Conservation (phyloP, 345 rosid genomes). For the Eucalyptus melliodora region DNA sequence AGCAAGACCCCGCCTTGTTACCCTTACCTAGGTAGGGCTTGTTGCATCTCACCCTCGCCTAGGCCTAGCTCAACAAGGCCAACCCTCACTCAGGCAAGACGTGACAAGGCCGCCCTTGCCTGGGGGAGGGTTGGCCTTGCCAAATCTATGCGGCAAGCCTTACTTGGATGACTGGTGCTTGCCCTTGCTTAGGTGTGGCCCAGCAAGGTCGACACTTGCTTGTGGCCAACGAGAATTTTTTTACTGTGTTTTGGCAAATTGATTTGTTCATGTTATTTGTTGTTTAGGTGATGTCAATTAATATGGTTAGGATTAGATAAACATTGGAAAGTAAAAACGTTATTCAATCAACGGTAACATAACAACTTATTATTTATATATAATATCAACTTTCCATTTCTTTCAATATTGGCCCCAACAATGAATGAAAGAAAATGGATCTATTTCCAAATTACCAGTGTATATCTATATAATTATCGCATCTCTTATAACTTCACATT, state of each 20-base stretch:
- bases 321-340: neutral
- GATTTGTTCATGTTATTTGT: neutral
- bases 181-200: too few species aligned
- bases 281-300: neutral
- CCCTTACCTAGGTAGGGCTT: too few species aligned
- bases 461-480: neutral
- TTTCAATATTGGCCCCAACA: neutral
- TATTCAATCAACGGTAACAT: neutral
- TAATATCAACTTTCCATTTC: neutral
- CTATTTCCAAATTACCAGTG: neutral
- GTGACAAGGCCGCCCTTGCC: accelerated
- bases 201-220: accelerated
- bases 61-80: too few species aligned
- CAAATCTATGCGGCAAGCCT: too few species aligned
- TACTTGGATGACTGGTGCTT: too few species aligned
- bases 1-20: too few species aligned
- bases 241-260: neutral
- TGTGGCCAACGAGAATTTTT: neutral
- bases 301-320: neutral
- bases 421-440: neutral
- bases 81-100: too few species aligned
- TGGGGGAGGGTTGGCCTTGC: too few species aligned
- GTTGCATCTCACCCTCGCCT: too few species aligned
- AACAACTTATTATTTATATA: neutral
- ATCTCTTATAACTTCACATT: neutral